A percentile compares a stretch with the other conserved stretches of the same genome.
Evolutionary conservation across 208 protist species (phyloP).

Genomic region (Trypanosoma boissoni): DNA sequence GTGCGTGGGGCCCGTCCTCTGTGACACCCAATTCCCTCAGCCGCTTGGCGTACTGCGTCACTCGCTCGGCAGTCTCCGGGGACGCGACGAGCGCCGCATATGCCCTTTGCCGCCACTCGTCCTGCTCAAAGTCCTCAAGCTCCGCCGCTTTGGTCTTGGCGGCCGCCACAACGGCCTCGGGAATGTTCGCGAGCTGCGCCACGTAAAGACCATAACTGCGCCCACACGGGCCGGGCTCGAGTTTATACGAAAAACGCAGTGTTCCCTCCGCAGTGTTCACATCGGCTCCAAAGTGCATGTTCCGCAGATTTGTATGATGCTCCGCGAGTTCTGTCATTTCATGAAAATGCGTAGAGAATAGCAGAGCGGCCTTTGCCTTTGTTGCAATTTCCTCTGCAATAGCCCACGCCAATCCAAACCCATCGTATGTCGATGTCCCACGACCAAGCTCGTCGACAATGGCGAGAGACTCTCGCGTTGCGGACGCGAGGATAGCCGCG

Average conservation of each 20-base stretch:
- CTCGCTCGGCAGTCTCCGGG: slow-evolving; percentile 29
- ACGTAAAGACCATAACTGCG: slow-evolving; percentile 94
- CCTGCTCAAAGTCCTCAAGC: slow-evolving; percentile 79
- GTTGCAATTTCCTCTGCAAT: slow-evolving; percentile 96
- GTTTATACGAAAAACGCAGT: slow-evolving; percentile 82
- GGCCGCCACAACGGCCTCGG: slow-evolving; percentile 68
- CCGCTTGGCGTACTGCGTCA: slow-evolving; percentile 65
- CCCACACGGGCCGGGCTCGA: slow-evolving; percentile 83
- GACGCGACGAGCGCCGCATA: slow-evolving; percentile 14
- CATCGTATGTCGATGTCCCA: slow-evolving; percentile 99
- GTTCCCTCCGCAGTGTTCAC: slow-evolving; percentile 58
- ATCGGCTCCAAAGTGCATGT: slow-evolving; percentile 85
- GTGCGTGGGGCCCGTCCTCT: slow-evolving; percentile 14
- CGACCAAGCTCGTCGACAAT: slow-evolving; percentile 99
- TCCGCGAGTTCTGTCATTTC: slow-evolving; percentile 95
- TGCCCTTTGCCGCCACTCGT: slow-evolving; percentile 6
- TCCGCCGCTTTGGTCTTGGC: slow-evolving; percentile 83
- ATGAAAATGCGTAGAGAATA: slow-evolving; percentile 99
- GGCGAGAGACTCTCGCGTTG: slow-evolving; percentile 94
- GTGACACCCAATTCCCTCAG: slow-evolving; percentile 46
- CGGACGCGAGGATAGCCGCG: slow-evolving; percentile 92
- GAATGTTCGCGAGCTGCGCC: slow-evolving; percentile 83
- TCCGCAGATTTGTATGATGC: slow-evolving; percentile 44
- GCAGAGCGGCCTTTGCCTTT: slow-evolving; percentile 73
- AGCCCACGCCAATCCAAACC: slow-evolving; percentile 99